Evolutionary conservation across 208 protist genomes (phyloP).

Genomic region (Crithidia brevicula): DNA sequence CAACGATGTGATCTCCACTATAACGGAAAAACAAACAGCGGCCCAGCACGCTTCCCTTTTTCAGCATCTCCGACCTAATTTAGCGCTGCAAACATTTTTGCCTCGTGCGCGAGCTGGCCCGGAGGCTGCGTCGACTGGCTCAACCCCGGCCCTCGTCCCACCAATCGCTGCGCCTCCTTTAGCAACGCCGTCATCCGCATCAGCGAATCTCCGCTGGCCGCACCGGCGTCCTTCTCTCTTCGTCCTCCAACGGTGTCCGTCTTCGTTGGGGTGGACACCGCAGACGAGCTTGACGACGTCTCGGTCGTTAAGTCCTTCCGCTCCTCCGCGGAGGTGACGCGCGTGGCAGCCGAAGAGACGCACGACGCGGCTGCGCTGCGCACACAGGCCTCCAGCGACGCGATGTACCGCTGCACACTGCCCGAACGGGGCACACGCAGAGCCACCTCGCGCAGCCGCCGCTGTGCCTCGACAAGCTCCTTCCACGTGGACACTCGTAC

Average conservation of each 20-base stretch:
- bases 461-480: constrained; percentile 12
- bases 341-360: neutral
- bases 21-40: too few relatives aligned
- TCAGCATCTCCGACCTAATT: neutral
- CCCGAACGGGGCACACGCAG: constrained; percentile 39
- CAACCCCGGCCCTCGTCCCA: constrained; percentile 16
- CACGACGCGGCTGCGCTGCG: neutral
- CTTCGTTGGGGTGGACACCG: neutral
- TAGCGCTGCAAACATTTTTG: constrained; percentile 31
- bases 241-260: neutral
- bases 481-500: constrained; percentile 21
- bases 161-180: constrained; percentile 34
- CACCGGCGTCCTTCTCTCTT: neutral
- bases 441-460: constrained; percentile 9
- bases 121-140: constrained; percentile 17
- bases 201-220: neutral
- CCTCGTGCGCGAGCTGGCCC: constrained; percentile 32
- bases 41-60: neutral
- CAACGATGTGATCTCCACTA: too few relatives aligned
- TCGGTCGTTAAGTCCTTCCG: neutral
- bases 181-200: constrained; percentile 35
- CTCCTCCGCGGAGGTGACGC: neutral
- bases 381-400: neutral
- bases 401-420: constrained; percentile 39
- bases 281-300: constrained; percentile 9